Percentiles rank a stretch among this genome's conserved stretches.
Evolutionary conservation across 2,329 filamentous ascomycete genomes (phyloP).

Genomic region (Penicillium sp.): DNA sequence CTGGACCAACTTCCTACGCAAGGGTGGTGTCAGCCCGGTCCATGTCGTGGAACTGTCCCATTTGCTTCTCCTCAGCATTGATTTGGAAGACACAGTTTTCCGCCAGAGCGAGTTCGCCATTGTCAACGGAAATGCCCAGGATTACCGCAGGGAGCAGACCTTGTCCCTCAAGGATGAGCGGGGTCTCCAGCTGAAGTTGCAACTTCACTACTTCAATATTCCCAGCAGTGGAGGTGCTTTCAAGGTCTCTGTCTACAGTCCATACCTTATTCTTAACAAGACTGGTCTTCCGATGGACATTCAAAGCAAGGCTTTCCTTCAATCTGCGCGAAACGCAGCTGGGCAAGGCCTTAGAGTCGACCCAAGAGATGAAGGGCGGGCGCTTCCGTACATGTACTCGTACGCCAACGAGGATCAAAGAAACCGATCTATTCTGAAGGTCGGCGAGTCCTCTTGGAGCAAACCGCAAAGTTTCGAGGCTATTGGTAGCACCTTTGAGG

Average conservation of each 20-base stretch:
- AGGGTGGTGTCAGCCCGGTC: conserved; percentile 94
- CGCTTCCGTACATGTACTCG: conserved; percentile 93
- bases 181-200: conserved; percentile 75
- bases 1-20: conserved; percentile 97
- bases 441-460: conserved; percentile 92
- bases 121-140: conserved; percentile 85
- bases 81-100: conserved; percentile 95
- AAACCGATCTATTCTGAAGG: conserved; percentile 83
- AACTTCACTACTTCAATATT: conserved; percentile 85
- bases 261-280: conserved; percentile 93
- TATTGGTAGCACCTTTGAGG: conserved; percentile 88
- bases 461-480: conserved; percentile 98
- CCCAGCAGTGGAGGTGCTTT: conserved; percentile 94
- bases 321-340: conserved; percentile 78
- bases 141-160: conserved; percentile 80
- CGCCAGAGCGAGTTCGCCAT: conserved; percentile 96
- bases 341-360: conserved; percentile 69
- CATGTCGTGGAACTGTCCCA: conserved; percentile 97
- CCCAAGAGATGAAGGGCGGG: conserved; percentile 56
- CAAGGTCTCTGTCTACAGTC: conserved; percentile 91
- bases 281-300: conserved; percentile 88
- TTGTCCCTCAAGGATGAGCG: conserved; percentile 83
- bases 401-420: conserved; percentile 85
- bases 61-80: conserved; percentile 84
- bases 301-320: conserved; percentile 84